phyloP scores from a whole-genome alignment of 2,329 filamentous ascomycete genomes.

The Neobulgaria alba region DNA sequence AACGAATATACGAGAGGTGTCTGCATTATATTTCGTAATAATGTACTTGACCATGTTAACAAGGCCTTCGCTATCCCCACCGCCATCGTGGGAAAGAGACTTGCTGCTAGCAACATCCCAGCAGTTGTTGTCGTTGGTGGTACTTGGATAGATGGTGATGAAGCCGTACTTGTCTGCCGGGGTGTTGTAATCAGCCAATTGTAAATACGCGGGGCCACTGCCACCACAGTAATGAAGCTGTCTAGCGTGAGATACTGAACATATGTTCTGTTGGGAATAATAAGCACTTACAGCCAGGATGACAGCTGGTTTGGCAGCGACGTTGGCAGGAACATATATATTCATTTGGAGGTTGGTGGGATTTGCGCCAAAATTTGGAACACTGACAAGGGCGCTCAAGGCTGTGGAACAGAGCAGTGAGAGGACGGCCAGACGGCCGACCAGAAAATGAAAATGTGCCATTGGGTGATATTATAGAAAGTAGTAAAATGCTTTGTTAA shows the following conservation, averaged over 20 bases:
- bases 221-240: constrained; percentile 27
- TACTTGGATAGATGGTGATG: constrained; percentile 49
- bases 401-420: too few species aligned
- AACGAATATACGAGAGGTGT: constrained; percentile 42
- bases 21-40: constrained; percentile 39
- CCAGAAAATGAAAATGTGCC: too few species aligned
- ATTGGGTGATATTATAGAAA: too few species aligned
- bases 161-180: constrained; percentile 45
- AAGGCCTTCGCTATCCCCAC: constrained; percentile 44
- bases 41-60: constrained; percentile 48
- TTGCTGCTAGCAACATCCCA: constrained; percentile 47
- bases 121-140: constrained; percentile 41
- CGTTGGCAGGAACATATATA: constrained; percentile 7
- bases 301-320: constrained; percentile 5
- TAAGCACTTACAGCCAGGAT: constrained; percentile 6
- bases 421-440: too few species aligned
- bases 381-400: constrained; percentile 1
- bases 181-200: constrained; percentile 40
- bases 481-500: too few species aligned
- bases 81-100: constrained; percentile 44
- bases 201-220: constrained; percentile 27
- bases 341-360: constrained; percentile 7
- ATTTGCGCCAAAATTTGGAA: constrained; percentile 6
- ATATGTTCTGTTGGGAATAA: constrained; percentile 23
- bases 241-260: constrained; percentile 29